phyloP scores from a whole-genome alignment of 2,329 filamentous ascomycete species.

The Leptoxyphium fumago region DNA sequence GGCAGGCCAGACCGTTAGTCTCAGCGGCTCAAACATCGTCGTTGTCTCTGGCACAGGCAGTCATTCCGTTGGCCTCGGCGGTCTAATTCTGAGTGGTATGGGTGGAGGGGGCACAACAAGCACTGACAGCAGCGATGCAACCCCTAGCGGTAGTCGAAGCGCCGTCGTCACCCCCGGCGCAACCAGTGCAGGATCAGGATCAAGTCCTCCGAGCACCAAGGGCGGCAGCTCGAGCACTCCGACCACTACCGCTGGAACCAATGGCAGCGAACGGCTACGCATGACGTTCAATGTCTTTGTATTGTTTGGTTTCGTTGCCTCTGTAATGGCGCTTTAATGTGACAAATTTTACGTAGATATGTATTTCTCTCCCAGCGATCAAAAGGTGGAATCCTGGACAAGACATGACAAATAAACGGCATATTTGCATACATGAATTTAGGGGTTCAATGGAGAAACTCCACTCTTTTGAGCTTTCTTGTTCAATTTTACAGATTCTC shows the following conservation, averaged over 20 bases:
- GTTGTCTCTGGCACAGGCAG: background rate
- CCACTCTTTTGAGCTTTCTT: too few relatives aligned
- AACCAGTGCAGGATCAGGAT: background rate
- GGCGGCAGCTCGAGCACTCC: background rate
- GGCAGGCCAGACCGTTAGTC: background rate
- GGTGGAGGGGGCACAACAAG: background rate
- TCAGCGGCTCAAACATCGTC: constrained; percentile 1
- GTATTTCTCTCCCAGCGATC: too few relatives aligned
- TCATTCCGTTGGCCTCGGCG: constrained; percentile 1
- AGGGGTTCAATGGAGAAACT: too few relatives aligned
- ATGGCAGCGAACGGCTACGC: background rate
- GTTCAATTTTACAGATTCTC: too few relatives aligned
- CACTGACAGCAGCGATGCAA: background rate
- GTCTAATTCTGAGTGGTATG: background rate
- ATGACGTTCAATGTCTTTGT: background rate
- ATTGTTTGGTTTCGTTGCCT: background rate
- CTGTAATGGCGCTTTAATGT: too few relatives aligned
- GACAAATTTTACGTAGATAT: too few relatives aligned
- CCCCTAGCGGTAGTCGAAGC: too few relatives aligned
- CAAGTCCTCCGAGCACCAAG: background rate
- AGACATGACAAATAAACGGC: too few relatives aligned
- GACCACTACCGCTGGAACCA: background rate
- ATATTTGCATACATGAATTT: too few relatives aligned
- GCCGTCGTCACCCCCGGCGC: background rate
- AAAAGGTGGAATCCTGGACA: too few relatives aligned